Conservation (phyloP, 1,284 basidiomycete species). For the Apiotrichum akiyoshidainum region DNA sequence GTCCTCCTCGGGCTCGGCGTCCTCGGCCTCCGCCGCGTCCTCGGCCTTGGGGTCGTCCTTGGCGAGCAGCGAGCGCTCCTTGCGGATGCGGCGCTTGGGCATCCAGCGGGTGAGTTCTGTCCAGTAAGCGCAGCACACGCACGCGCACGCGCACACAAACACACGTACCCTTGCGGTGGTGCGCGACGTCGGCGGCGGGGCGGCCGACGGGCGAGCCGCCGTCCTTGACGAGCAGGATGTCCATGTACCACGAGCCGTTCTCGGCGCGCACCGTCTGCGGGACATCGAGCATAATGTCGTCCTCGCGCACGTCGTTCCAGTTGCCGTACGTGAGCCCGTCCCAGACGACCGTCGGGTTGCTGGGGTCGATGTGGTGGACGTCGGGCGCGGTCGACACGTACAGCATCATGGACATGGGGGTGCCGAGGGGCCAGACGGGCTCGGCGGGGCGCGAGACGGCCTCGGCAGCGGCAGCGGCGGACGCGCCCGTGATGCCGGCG, state of each 20-base stretch:
- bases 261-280: slow-evolving; percentile 70
- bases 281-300: slow-evolving; percentile 66
- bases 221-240: slow-evolving; percentile 71
- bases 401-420: slow-evolving; percentile 62
- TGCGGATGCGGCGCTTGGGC: slow-evolving; percentile 67
- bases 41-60: neutral
- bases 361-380: slow-evolving; percentile 53
- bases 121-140: slow-evolving; percentile 12
- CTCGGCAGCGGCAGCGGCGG: slow-evolving; percentile 1
- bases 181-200: slow-evolving; percentile 63
- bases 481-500: slow-evolving; percentile 9
- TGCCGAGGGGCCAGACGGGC: slow-evolving; percentile 50
- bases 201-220: slow-evolving; percentile 57
- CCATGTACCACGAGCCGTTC: slow-evolving; percentile 74
- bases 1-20: slow-evolving; percentile 25
- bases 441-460: slow-evolving; percentile 20
- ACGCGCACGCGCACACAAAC: no score
- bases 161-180: slow-evolving; percentile 71
- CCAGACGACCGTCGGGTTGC: slow-evolving; percentile 56
- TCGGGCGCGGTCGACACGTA: slow-evolving; percentile 57
- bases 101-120: slow-evolving; percentile 80
- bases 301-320: slow-evolving; percentile 66
- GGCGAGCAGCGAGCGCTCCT: slow-evolving; percentile 33
- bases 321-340: slow-evolving; percentile 77
- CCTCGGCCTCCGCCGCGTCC: neutral